A percentile compares a stretch with the other conserved stretches of the same genome.
phyloP scores from a whole-genome alignment of 2,329 filamentous ascomycete genomes.

The Dactylellina parvicollis region DNA sequence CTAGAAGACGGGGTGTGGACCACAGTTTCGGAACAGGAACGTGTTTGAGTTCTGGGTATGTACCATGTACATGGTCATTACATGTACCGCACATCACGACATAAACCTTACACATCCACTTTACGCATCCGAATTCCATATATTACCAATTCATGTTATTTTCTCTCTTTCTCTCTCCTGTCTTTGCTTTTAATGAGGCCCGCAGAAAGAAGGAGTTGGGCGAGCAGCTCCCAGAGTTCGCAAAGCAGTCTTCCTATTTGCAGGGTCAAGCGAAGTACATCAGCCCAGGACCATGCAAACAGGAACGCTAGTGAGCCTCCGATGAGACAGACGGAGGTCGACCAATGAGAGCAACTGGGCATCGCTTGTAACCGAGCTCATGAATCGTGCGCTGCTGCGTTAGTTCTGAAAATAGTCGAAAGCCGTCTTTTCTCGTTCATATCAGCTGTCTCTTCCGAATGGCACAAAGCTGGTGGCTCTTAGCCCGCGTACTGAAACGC shows the following conservation, averaged over 20 bases:
- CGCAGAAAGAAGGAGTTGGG: slow-evolving; percentile 36
- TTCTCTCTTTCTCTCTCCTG: slow-evolving; percentile 8
- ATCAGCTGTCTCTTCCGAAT: slow-evolving; percentile 30
- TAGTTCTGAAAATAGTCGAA: slow-evolving; percentile 29
- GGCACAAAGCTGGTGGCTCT: slow-evolving; percentile 38
- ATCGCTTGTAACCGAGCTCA: slow-evolving; percentile 54
- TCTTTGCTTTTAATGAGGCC: slow-evolving; percentile 20
- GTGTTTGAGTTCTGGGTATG: slow-evolving; percentile 31
- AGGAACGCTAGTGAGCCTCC: slow-evolving; percentile 53
- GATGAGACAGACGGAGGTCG: slow-evolving; percentile 30
- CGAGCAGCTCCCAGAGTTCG: slow-evolving; percentile 29
- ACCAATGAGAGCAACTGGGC: slow-evolving; percentile 47
- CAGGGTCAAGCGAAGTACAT: slow-evolving; percentile 54
- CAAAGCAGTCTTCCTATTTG: slow-evolving; percentile 48
- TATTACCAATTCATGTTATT: slow-evolving; percentile 46
- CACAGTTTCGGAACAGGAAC: slow-evolving; percentile 53
- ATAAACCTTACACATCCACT: slow-evolving; percentile 23
- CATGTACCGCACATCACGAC: slow-evolving; percentile 45
- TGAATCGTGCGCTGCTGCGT: slow-evolving; percentile 32
- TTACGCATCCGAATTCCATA: slow-evolving; percentile 30
- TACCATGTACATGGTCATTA: slow-evolving; percentile 39
- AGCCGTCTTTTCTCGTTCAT: slow-evolving; percentile 14
- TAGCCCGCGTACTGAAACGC: slow-evolving; percentile 54
- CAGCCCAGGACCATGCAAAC: slow-evolving; percentile 54
- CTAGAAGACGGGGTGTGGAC: slow-evolving; percentile 52